Base-by-base conservation (phyloP, 768 basidiomycete species). In the Leucosporidium yakuticum region DNA sequence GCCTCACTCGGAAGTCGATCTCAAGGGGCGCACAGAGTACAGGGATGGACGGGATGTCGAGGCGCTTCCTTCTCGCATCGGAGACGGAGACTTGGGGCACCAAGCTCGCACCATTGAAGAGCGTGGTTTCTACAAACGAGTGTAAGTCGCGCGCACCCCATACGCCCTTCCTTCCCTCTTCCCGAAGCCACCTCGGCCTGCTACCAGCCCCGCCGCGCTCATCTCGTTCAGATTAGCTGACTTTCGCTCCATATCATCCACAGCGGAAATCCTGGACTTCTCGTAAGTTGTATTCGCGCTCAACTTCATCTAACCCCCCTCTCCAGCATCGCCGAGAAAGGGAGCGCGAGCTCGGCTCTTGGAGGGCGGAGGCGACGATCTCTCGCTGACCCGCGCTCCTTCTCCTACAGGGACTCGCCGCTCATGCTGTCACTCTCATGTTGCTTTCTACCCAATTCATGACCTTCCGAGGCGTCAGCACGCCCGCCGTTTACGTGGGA, bases 401-500 rank as follows among this genome's bases (percentile, higher is more conserved):
- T n/a, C 39, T 15, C 39, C 14, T 44, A 44, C 39, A 44, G 39
- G 39, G 64, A 29, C 49, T 64, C 7, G 39, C 34, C 1, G 64
- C 36, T 3, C 64, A 64, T 23, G 51, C 64, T 4, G 57, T 59
- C 19, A 64, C 64, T 20, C 57, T 64, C 7, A 64, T 64, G 64
- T 8, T 25, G 3, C 23, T 64, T 9, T 5, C 4, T 0, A 34
- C 34, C 15, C 32, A 34, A 15, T 59, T 59, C 25, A 64, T 64
- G 64, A 8, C 19, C 2, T 59, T 21, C 12, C 25, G 64, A 0
- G 64, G 64, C 19, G 57, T 64, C 4, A 39, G 32, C 21, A 29
- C 56, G 32, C 47, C 48, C 17, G 23, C 39, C 4, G 53, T 55
- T 12, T 54, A 49, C 32, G 31, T 59, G 17, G 64, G 64, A 6